Conservation (phyloP, 257 asterid species). For the Osmanthus fragrans region DNA sequence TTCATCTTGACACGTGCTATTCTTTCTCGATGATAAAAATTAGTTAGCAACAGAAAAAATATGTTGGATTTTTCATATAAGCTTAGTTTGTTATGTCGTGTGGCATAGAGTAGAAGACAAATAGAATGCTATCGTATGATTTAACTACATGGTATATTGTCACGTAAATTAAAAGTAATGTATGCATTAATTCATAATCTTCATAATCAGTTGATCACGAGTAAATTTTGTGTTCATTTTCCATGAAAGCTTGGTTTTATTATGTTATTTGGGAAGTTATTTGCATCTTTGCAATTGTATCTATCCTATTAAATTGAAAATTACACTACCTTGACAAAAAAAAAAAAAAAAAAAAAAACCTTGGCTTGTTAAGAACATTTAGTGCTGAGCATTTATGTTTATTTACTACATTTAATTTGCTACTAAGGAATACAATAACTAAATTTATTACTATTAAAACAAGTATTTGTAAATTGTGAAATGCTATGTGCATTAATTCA, state of each 20-base stretch:
- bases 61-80: background rate
- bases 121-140: too few relatives aligned
- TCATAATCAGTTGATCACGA: too few relatives aligned
- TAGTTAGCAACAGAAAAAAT: background rate
- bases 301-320: background rate
- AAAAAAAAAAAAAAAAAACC: too few relatives aligned
- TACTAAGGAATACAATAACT: too few relatives aligned
- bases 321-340: background rate
- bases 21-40: background rate
- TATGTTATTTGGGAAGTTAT: background rate
- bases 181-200: background rate
- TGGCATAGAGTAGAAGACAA: background rate
- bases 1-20: slow-evolving; percentile 15
- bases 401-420: background rate
- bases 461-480: too few relatives aligned
- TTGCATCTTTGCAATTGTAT: background rate
- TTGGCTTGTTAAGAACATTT: background rate
- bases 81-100: background rate
- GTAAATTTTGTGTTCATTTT: background rate
- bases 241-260: background rate
- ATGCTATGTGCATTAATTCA: too few relatives aligned
- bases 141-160: background rate
- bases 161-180: too few relatives aligned
- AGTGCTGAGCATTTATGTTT: too few relatives aligned
- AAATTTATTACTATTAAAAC: too few relatives aligned